A percentile compares a stretch with the other conserved stretches of the same genome.
Conservation (phyloP, 352 stramenopile species). For the Phytophthora idaei region DNA sequence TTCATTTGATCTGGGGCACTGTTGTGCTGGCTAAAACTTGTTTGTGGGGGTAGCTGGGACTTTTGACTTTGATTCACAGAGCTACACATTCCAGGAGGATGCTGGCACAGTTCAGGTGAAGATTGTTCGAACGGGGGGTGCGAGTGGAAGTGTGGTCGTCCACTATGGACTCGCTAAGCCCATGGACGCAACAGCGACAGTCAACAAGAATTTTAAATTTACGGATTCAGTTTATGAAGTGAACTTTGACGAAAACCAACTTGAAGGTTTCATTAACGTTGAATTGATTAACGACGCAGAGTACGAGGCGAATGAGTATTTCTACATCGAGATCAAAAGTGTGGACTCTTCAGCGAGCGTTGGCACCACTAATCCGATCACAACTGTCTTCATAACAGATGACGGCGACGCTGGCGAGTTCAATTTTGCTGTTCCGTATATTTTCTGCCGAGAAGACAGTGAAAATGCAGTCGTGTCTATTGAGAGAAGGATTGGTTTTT, state of each 20-base stretch:
- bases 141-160: slow-evolving; percentile 45
- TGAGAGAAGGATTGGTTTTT: slow-evolving; percentile 50
- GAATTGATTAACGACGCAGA: slow-evolving; percentile 61
- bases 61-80: slow-evolving; percentile 61
- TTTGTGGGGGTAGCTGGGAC: slow-evolving; percentile 44
- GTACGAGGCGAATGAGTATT: slow-evolving; percentile 72
- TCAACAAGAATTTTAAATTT: slow-evolving; percentile 69
- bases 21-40: not conserved
- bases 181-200: slow-evolving; percentile 53
- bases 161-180: slow-evolving; percentile 55
- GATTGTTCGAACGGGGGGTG: slow-evolving; percentile 49
- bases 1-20: not conserved
- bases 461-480: slow-evolving; percentile 63
- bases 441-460: slow-evolving; percentile 75
- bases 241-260: slow-evolving; percentile 57
- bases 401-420: slow-evolving; percentile 70
- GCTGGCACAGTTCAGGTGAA: slow-evolving; percentile 49
- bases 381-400: slow-evolving; percentile 59
- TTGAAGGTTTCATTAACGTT: slow-evolving; percentile 50
- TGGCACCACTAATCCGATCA: slow-evolving; percentile 31
- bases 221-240: slow-evolving; percentile 42
- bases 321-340: slow-evolving; percentile 62
- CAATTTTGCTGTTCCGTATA: slow-evolving; percentile 54
- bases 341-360: slow-evolving; percentile 42
- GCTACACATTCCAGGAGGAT: slow-evolving; percentile 60